Evolutionary conservation across 73 alveolate genomes (phyloP).

Genomic region (Tetrahymena elliotti): DNA sequence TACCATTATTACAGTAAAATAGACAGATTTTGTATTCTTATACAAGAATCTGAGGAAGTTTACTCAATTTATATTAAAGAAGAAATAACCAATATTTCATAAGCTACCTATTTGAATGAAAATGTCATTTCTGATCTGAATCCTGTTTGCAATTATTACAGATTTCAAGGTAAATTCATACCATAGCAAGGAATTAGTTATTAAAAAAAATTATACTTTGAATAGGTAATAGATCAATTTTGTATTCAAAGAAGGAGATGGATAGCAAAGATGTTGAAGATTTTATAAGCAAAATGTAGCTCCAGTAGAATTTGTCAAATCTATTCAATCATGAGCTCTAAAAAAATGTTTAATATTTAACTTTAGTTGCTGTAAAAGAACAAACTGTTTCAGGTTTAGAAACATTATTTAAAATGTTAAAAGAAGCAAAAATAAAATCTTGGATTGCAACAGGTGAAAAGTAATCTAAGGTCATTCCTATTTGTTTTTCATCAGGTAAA

Average conservation of each 20-base stretch:
- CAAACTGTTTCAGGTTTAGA: neutral
- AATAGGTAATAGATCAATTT: neutral
- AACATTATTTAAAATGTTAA: neutral
- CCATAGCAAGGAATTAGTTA: neutral
- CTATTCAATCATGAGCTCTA: neutral
- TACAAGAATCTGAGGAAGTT: neutral
- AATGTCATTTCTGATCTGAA: neutral
- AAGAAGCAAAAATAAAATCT: neutral
- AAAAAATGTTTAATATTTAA: neutral
- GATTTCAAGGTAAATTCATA: neutral
- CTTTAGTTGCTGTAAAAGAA: neutral
- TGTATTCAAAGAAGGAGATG: neutral
- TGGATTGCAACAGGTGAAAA: neutral
- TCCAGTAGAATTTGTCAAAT: neutral
- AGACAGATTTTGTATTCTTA: neutral
- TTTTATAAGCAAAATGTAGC: neutral
- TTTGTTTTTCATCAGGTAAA: neutral
- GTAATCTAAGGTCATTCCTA: neutral
- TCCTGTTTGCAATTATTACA: neutral
- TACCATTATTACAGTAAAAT: neutral
- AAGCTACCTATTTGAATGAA: neutral
- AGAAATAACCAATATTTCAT: neutral
- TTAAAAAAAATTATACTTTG: neutral
- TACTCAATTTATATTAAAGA: neutral
- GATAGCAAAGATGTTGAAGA: neutral